Evolutionary conservation across 139 green algal genomes (phyloP).

Genomic region (Micromonas pusilla): DNA sequence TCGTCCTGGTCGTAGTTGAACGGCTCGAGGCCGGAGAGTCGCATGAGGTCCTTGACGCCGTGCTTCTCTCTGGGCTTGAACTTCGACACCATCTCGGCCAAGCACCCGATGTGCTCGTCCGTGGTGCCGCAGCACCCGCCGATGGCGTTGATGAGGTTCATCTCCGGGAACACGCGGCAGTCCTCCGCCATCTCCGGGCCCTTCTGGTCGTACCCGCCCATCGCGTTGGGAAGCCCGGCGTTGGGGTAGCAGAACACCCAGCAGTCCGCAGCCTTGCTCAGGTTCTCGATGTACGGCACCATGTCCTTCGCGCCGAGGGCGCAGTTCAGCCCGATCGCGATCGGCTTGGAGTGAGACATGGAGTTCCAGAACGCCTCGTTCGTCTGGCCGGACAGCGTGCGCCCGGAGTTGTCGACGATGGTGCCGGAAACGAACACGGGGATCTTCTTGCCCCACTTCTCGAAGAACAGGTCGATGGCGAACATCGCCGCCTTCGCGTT

Average conservation of each 20-base stretch:
- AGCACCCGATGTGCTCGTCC: constrained; percentile 82
- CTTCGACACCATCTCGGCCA: constrained; percentile 54
- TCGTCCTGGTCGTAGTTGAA: constrained; percentile 80
- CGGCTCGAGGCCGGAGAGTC: constrained; percentile 86
- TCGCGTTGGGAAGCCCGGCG: constrained; percentile 93
- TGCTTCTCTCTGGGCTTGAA: constrained; percentile 61
- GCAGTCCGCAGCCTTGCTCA: constrained; percentile 79
- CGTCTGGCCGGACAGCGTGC: constrained; percentile 93
- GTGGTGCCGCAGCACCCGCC: constrained; percentile 90
- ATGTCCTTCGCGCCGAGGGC: constrained; percentile 92
- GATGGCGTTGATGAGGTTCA: constrained; percentile 83
- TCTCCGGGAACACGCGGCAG: constrained; percentile 82
- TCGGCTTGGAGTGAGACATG: constrained; percentile 78
- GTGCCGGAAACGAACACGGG: constrained; percentile 93
- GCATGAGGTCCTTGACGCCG: constrained; percentile 64
- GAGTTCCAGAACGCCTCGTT: constrained; percentile 99
- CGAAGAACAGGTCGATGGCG: constrained; percentile 89
- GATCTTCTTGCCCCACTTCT: constrained; percentile 62
- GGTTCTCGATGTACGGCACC: constrained; percentile 87
- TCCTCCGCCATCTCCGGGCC: constrained; percentile 87
- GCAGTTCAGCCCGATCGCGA: constrained; percentile 95
- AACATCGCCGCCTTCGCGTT: constrained; percentile 95
- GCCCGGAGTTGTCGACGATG: constrained; percentile 88
- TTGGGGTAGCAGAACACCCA: constrained; percentile 97
- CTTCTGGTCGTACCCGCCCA: constrained; percentile 98